Evolutionary conservation across 345 rosid species (phyloP).

Genomic region (Brassica incana): DNA sequence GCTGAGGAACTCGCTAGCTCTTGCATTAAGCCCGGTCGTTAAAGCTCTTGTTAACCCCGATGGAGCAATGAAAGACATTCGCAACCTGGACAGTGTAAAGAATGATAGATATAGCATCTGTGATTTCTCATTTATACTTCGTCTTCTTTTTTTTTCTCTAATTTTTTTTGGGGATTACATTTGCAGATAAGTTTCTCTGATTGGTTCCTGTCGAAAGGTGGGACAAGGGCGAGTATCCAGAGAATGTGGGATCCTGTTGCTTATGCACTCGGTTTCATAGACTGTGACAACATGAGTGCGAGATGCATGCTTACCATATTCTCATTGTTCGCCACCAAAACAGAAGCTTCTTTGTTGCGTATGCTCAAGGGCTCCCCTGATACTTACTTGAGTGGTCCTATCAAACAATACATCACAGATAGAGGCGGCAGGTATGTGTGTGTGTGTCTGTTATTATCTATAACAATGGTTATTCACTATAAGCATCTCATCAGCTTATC

Average conservation of each 20-base stretch:
- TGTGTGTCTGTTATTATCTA: background rate
- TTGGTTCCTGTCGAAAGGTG: slow-evolving; percentile 98
- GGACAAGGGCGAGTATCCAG: slow-evolving; percentile 80
- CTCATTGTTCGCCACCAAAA: slow-evolving; percentile 95
- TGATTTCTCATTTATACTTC: background rate
- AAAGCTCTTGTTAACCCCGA: slow-evolving; percentile 87
- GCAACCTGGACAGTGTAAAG: slow-evolving; percentile 79
- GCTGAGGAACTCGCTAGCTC: slow-evolving; percentile 91
- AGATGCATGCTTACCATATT: slow-evolving; percentile 99
- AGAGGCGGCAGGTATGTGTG: slow-evolving; percentile 75
- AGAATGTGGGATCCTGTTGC: slow-evolving; percentile 99
- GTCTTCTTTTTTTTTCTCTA: background rate
- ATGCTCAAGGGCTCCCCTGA: slow-evolving; percentile 99
- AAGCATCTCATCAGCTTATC: background rate
- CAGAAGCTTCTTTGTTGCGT: slow-evolving; percentile 96
- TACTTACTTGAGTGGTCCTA: slow-evolving; percentile 88
- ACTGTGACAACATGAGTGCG: slow-evolving; percentile 98
- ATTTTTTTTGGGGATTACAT: slow-evolving; percentile 2
- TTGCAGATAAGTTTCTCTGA: slow-evolving; percentile 94
- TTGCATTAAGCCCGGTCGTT: slow-evolving; percentile 93
- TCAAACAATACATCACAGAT: slow-evolving; percentile 79
- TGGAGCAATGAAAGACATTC: slow-evolving; percentile 87
- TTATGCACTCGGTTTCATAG: slow-evolving; percentile 97
- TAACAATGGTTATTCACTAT: background rate
- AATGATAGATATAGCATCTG: slow-evolving; percentile 1